Base-by-base conservation (phyloP, 192 early-diverging fungal species). In the Backusella macrospora region DNA sequence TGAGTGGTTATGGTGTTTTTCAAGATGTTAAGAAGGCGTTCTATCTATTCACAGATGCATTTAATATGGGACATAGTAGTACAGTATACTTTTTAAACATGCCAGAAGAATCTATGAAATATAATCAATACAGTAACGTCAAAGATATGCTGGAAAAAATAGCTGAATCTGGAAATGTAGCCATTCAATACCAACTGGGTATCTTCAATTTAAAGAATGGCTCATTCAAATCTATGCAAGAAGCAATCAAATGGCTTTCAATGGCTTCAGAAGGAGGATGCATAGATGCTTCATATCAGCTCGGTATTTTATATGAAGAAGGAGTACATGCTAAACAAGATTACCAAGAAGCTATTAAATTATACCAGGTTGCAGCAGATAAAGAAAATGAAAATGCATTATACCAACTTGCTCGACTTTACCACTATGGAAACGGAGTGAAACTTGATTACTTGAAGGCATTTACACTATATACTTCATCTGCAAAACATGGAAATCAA, bases 261-360 rank as follows among this genome's bases (percentile, higher is more conserved):
- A 68, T 26, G 2, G 66, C 66, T 45, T 40, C 42, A 21, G 7
- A 44, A 45, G 10, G 39, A 44, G 43, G 44, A 26, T 44, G 47
- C 29, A n/a, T 14, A 44, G 66, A 68, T 5, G 66, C 66, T 8
- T 23, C 12, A 18, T 68, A 68, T 44, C 43, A 42, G 2, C 66
- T 68, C 21, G 66, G 66, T 10, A 18, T 46, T 21, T 8, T 68
- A 10, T 14, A 68, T 44, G 66, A 68, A 46, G 42, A 67, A 45
- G 65, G 48, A 18, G 18, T 18, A 8, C 0, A 18, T 16, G 18
- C 14, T 18, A 18, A 21, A 6, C n/a, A 49, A 18, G n/a, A 49
- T 49, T 49, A 49, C 6, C 48, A n/a, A 14, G 18, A 49, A 49
- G 48, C 48, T 6, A 49, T 49, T 49, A 49, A 0, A 6, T 49